These are phyloP conservation scores for Cutaneotrichosporon daszewskae DNA, from an alignment of 1,284 basidiomycete species.

Conservation along the genomic window DNA sequence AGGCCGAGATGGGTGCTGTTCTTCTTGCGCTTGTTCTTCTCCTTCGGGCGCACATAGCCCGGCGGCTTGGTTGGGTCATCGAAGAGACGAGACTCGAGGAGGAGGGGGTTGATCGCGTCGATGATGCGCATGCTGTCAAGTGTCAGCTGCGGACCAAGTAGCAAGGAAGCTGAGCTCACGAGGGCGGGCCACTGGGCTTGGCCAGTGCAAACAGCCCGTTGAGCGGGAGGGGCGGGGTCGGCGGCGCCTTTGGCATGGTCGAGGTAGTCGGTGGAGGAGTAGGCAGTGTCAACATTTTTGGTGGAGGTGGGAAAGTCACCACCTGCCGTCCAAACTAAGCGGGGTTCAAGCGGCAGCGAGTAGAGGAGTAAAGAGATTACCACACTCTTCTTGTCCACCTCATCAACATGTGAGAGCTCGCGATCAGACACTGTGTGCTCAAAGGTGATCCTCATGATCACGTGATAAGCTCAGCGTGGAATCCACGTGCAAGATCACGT, in stretches of 20 bases:
- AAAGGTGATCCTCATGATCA: too few species aligned
- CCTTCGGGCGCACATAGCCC: slow-evolving; percentile 7
- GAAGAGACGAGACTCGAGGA: slow-evolving; percentile 75
- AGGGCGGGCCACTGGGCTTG: slow-evolving; percentile 47
- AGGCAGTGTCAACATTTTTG: not conserved
- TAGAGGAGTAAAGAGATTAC: too few species aligned
- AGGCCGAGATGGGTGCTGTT: slow-evolving; percentile 38
- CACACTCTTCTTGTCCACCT: too few species aligned
- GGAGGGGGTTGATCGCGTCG: slow-evolving; percentile 75
- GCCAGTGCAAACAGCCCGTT: slow-evolving; percentile 48
- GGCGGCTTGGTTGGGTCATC: slow-evolving; percentile 48
- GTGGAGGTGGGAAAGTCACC: too few species aligned
- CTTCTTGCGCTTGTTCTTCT: slow-evolving; percentile 33
- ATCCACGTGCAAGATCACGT: not conserved
- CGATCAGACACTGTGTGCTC: too few species aligned
- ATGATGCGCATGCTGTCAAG: slow-evolving; percentile 74
- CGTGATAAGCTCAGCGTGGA: too few species aligned
- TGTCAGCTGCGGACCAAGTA: not conserved
- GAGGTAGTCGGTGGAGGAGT: not conserved
- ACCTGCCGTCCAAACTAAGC: too few species aligned
- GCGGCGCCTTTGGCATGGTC: slow-evolving; percentile 44
- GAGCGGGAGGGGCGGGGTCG: slow-evolving; percentile 38
- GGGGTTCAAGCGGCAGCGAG: too few species aligned
- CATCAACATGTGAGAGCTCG: too few species aligned
- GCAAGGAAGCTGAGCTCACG: slow-evolving; percentile 22